Evolutionary conservation across 331 rosid species (phyloP).

Genomic region (Pyracantha coccinea): DNA sequence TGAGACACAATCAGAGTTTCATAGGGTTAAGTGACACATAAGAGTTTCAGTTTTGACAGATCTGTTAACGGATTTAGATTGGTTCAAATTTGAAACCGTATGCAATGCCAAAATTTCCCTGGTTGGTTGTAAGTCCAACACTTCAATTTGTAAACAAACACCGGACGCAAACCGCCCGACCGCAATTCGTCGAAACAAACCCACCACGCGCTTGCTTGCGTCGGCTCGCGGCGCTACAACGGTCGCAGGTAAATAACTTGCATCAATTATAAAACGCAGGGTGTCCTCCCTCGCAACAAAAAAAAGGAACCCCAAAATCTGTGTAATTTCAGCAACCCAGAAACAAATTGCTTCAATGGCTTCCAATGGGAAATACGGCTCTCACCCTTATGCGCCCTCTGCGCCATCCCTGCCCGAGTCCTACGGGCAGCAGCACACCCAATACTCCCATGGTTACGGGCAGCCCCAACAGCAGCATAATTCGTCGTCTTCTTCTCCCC

Average conservation of each 20-base stretch:
- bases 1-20: too few relatives aligned
- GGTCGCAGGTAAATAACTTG: not conserved
- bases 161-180: too few relatives aligned
- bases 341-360: conserved; percentile 29
- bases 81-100: too few relatives aligned
- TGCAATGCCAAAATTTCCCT: too few relatives aligned
- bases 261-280: not conserved
- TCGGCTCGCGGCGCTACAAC: too few relatives aligned
- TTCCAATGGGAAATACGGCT: conserved; percentile 27
- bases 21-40: too few relatives aligned
- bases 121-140: too few relatives aligned
- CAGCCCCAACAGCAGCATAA: not conserved
- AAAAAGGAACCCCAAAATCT: not conserved
- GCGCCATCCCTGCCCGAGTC: conserved; percentile 39
- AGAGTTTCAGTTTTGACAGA: too few relatives aligned
- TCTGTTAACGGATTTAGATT: too few relatives aligned
- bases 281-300: not conserved
- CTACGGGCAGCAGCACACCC: not conserved
- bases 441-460: not conserved
- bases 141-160: too few relatives aligned
- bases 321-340: not conserved
- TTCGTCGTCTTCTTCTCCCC: not conserved
- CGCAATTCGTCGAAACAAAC: too few relatives aligned
- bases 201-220: too few relatives aligned
- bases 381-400: conserved; percentile 50